A percentile compares a stretch with the other conserved stretches of the same genome.
These are phyloP conservation scores for Ceratobasidium sp. DNA, from an alignment of 1,284 basidiomycete species.

Conservation along the genomic window DNA sequence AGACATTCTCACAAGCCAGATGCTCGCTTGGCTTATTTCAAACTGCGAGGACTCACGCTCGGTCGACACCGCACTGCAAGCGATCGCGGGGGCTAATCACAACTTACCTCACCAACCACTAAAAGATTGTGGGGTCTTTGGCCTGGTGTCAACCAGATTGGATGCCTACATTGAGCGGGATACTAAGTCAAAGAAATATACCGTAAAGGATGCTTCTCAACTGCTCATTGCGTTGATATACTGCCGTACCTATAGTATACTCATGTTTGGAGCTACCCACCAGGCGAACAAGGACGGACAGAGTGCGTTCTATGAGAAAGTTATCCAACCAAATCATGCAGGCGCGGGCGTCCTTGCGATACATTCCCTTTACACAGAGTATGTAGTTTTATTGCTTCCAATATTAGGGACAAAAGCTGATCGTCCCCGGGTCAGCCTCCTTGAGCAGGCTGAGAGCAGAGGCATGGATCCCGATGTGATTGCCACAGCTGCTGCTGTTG, in stretches of 20 bases:
- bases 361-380: no score
- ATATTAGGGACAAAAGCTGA: no score
- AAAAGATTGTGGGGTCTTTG: neutral
- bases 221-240: neutral
- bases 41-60: slow-evolving; percentile 30
- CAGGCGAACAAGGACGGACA: neutral
- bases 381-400: no score
- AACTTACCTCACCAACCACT: neutral
- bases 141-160: neutral
- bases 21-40: neutral
- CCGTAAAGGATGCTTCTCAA: neutral
- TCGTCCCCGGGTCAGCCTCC: no score
- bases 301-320: no score
- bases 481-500: neutral
- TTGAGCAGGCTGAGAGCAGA: no score
- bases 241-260: neutral
- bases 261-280: neutral
- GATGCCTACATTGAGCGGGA: no score
- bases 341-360: no score
- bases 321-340: no score
- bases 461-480: neutral
- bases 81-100: neutral
- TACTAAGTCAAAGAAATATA: neutral
- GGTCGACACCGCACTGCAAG: slow-evolving; percentile 4
- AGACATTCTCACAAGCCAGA: slow-evolving; percentile 5